These are phyloP conservation scores for Plasmodium coatneyi DNA, from an alignment of 169 alveolate species.

Conservation along the genomic window DNA sequence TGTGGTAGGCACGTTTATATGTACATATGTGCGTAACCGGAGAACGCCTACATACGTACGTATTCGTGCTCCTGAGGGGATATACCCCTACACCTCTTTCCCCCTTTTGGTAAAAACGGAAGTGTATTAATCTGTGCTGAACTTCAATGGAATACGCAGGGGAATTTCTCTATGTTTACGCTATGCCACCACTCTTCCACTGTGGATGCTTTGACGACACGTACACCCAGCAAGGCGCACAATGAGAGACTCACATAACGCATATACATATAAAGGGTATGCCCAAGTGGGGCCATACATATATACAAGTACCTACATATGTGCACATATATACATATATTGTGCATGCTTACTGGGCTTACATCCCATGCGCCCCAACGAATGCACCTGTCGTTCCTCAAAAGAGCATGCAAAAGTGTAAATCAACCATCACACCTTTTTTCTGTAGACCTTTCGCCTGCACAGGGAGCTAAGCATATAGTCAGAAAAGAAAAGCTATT, in stretches of 20 bases:
- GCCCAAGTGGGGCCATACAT: not conserved
- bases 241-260: not conserved
- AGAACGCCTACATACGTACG: not conserved
- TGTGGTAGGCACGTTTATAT: not conserved
- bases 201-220: not conserved
- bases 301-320: no score
- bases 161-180: not conserved
- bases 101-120: not conserved
- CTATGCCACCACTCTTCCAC: not conserved
- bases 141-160: not conserved
- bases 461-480: not conserved
- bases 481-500: not conserved
- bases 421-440: not conserved
- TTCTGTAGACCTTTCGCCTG: not conserved
- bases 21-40: not conserved
- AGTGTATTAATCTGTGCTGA: not conserved
- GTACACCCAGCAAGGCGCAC: not conserved
- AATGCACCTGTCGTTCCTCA: not conserved
- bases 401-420: not conserved
- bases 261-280: not conserved
- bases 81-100: not conserved
- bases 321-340: not conserved
- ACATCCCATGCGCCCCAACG: not conserved
- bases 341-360: not conserved
- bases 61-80: not conserved